Percentiles rank a stretch among this genome's conserved stretches.
These are phyloP conservation scores for Tricholoma saponaceum DNA, from an alignment of 768 basidiomycete species.

Conservation along the genomic window DNA sequence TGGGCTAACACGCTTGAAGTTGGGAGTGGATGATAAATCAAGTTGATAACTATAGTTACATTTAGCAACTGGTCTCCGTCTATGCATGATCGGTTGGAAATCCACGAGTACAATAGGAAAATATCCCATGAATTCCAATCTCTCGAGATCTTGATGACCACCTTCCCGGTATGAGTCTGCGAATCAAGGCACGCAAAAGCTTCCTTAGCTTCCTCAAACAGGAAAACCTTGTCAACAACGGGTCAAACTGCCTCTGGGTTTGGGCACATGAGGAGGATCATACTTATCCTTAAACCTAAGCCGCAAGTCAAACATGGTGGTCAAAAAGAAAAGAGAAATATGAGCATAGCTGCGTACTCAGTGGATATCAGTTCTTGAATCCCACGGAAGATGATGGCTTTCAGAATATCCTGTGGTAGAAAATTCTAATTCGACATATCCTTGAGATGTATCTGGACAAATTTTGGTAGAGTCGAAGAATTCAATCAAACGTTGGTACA, in stretches of 20 bases:
- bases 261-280: constrained; percentile 45
- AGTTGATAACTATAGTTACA: too few species aligned
- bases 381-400: constrained; percentile 43
- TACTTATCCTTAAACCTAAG: constrained; percentile 49
- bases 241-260: constrained; percentile 40
- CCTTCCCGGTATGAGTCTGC: constrained; percentile 59
- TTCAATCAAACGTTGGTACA: too few species aligned
- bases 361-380: constrained; percentile 53
- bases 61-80: too few species aligned
- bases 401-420: constrained; percentile 26
- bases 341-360: too few species aligned
- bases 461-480: too few species aligned
- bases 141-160: constrained; percentile 44
- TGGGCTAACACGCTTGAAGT: too few species aligned
- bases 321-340: not conserved
- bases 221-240: constrained; percentile 54
- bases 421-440: constrained; percentile 25
- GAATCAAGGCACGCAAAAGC: constrained; percentile 52
- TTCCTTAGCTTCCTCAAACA: constrained; percentile 46
- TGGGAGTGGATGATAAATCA: too few species aligned
- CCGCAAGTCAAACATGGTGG: too few species aligned
- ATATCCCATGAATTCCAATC: too few species aligned
- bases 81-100: too few species aligned
- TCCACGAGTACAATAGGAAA: too few species aligned
- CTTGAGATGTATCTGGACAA: too few species aligned